Conservation (phyloP, 2,329 filamentous ascomycete genomes). For the Grosmannia serpens region DNA sequence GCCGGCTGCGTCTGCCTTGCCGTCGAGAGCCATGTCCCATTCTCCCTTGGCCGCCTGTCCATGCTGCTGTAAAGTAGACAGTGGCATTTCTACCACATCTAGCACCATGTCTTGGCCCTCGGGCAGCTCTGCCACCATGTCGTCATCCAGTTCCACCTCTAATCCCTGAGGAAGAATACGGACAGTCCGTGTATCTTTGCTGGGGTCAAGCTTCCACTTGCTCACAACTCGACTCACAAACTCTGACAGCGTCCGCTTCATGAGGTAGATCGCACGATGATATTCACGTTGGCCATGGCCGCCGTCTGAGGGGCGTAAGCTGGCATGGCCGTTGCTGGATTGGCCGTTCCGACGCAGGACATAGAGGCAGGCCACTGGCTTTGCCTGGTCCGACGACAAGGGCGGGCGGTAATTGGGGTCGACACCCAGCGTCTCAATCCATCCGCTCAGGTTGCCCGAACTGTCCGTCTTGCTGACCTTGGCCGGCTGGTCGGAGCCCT, state of each 20-base stretch:
- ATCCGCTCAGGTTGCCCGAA: slow-evolving; percentile 58
- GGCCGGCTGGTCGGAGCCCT: slow-evolving; percentile 40
- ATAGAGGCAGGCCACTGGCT: slow-evolving; percentile 81
- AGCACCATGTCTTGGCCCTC: slow-evolving; percentile 90
- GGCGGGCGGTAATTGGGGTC: slow-evolving; percentile 76
- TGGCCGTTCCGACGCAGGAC: slow-evolving; percentile 44
- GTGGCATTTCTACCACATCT: slow-evolving; percentile 41
- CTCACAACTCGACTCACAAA: slow-evolving; percentile 60
- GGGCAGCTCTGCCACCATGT: slow-evolving; percentile 68
- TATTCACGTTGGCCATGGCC: slow-evolving; percentile 33
- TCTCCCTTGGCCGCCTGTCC: slow-evolving; percentile 33
- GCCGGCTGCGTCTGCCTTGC: slow-evolving; percentile 18
- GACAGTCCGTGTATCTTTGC: slow-evolving; percentile 58
- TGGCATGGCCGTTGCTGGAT: slow-evolving; percentile 4
- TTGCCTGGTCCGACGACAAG: slow-evolving; percentile 47
- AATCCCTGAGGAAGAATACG: slow-evolving; percentile 64
- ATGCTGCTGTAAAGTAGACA: slow-evolving; percentile 18
- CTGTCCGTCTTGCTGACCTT: slow-evolving; percentile 44
- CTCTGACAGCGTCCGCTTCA: slow-evolving; percentile 62
- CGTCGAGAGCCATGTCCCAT: slow-evolving; percentile 51
- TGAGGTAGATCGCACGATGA: slow-evolving; percentile 78
- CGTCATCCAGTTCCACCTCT: slow-evolving; percentile 80
- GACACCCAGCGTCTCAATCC: slow-evolving; percentile 88
- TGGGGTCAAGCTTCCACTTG: slow-evolving; percentile 72
- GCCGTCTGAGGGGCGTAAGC: not conserved